Conservation (phyloP, 441 rosid species). For the Iberis amara region DNA sequence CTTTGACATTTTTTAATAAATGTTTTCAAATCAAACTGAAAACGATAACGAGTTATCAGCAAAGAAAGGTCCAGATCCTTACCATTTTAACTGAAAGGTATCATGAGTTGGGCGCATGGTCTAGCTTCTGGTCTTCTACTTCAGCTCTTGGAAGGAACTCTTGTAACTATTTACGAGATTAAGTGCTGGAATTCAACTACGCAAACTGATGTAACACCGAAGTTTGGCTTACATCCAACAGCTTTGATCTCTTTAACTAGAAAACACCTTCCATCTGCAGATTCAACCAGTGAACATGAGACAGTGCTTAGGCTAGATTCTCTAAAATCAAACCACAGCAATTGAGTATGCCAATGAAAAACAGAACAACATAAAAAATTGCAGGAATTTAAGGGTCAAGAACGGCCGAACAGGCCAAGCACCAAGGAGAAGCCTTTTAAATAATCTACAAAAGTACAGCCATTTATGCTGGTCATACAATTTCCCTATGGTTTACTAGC, state of each 20-base stretch:
- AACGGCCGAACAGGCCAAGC: not conserved
- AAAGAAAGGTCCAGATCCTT: no score
- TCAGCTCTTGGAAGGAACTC: no score
- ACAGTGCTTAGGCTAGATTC: not conserved
- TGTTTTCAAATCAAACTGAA: no score
- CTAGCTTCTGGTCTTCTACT: no score
- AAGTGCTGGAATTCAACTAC: not conserved
- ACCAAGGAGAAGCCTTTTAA: not conserved
- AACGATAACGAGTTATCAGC: no score
- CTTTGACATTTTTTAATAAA: not conserved
- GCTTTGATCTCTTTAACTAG: not conserved
- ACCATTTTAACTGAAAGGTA: no score
- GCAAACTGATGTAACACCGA: not conserved
- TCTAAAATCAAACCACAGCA: not conserved
- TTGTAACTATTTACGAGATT: not conserved
- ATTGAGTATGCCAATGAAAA: not conserved
- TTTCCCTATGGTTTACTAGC: no score
- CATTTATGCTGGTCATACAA: not conserved
- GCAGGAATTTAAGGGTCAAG: slow-evolving; percentile 1
- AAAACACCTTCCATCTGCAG: slow-evolving; percentile 2
- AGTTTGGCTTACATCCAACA: not conserved
- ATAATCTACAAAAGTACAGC: not conserved
- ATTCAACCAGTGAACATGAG: slow-evolving; percentile 1
- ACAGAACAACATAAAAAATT: not conserved
- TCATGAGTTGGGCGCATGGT: no score